phyloP scores from a whole-genome alignment of 345 rosid genomes.

The Moricandia moricandioides region DNA sequence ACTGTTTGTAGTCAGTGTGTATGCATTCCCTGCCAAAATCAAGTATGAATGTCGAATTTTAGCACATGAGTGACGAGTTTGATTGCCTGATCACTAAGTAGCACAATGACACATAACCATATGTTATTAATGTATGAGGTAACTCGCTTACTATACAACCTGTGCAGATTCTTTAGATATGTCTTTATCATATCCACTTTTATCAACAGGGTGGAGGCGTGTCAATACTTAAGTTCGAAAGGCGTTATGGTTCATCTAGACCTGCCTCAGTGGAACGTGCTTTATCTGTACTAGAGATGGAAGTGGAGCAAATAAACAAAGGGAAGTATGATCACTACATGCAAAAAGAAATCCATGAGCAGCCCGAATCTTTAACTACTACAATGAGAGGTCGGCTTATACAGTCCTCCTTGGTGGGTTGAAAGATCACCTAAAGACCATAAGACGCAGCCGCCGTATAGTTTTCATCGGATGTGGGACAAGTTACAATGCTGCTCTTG shows the following conservation, averaged over 20 bases:
- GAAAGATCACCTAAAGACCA: conserved; percentile 89
- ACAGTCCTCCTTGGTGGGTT: conserved; percentile 91
- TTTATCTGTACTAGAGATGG: conserved; percentile 87
- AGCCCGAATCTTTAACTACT: conserved; percentile 91
- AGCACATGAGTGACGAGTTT: not conserved
- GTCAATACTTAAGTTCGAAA: conserved; percentile 72
- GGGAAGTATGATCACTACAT: conserved; percentile 89
- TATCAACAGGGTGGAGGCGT: conserved; percentile 77
- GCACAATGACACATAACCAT: not conserved
- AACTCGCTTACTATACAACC: not conserved
- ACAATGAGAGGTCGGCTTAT: conserved; percentile 96
- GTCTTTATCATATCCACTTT: not conserved
- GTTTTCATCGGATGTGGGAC: conserved; percentile 97
- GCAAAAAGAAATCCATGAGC: conserved; percentile 99
- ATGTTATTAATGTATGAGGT: not conserved
- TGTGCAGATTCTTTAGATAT: not conserved
- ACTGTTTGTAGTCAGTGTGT: not conserved
- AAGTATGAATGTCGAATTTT: not conserved
- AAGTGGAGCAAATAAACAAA: conserved; percentile 93
- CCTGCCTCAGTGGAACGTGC: conserved; percentile 93
- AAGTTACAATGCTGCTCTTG: conserved; percentile 95
- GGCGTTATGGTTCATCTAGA: conserved; percentile 48
- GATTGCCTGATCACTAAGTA: not conserved
- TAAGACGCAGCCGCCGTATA: conserved; percentile 88
- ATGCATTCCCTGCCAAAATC: not conserved